Evolutionary conservation across 306 rosid species (phyloP), one percentile per base, ranked within the genome.

Genomic region (Casuarina glauca): DNA sequence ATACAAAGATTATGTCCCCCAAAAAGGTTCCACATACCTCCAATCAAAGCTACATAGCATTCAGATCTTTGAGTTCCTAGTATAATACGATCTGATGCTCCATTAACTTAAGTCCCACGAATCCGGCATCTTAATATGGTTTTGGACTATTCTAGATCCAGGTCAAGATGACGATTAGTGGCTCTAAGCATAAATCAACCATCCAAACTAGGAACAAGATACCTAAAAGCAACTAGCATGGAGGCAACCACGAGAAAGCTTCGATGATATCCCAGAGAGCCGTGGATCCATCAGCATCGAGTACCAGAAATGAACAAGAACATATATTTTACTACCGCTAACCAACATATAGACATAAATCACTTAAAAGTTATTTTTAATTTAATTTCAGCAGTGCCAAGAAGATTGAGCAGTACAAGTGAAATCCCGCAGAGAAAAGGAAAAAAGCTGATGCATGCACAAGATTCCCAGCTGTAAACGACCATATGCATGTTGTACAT

Each of bases 341-440:
- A 16, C 43, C 53, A 5, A 20, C 45, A 72, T 74, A 26, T 66
- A 58, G 48, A 74, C 66, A 76, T 26, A 68, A 83, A 76, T 73
- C 63, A 75, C 83, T 81, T 67, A 81, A 79, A 11, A 26, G 32
- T 45, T 69, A 67, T 35, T 46, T 49, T 50, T 39, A 41, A 45
- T 53, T 86, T 83, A 72, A 76, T 81, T 76, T 78, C 61, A 78
- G 80, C 39, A 52, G 76, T 81, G 75, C 72, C 85, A 72, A 61
- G 52, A 46, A 67, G 76, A 80, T 81, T 78, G 79, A 72, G 81
- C 82, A 81, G 20, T 83, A 73, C 82, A 84, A 42, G 84, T 73
- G 74, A 78, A 75, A 78, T 78, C 69, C 70, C 82, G 52, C n/a
- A 76, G 39, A 5, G 13, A 8, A 58, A 26, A 58, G 64, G 19